Conservation (phyloP, 2,329 filamentous ascomycete species). For the Pyrenochaeta sp. region DNA sequence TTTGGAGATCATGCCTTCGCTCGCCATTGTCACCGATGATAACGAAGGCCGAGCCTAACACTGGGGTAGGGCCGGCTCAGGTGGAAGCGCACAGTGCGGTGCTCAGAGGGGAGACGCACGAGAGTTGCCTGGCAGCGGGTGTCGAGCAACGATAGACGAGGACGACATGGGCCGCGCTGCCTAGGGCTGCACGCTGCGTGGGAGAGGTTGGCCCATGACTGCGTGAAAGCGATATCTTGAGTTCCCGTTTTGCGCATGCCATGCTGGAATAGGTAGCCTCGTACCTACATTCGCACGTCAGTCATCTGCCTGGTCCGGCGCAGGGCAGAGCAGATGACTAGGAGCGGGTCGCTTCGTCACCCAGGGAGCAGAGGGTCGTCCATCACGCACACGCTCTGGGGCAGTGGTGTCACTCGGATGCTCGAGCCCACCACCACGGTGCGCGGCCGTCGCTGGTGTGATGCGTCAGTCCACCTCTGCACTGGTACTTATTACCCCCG, state of each 20-base stretch:
- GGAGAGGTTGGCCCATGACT: constrained; percentile 34
- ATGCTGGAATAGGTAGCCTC: constrained; percentile 30
- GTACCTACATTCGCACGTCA: constrained; percentile 41
- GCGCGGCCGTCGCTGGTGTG: constrained; percentile 22
- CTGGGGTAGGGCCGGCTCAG: constrained; percentile 16
- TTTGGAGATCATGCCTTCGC: constrained; percentile 18
- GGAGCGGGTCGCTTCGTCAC: constrained; percentile 30
- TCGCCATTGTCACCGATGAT: constrained; percentile 24
- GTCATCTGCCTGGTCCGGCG: constrained; percentile 43
- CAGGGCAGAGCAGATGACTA: constrained; percentile 45
- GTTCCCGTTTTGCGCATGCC: constrained; percentile 20
- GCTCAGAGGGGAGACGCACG: no score
- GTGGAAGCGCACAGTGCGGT: constrained; percentile 4
- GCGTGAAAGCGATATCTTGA: constrained; percentile 37
- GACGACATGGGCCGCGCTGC: no score
- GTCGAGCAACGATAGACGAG: constrained; percentile 3
- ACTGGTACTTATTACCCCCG: constrained; percentile 6
- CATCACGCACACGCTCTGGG: no score
- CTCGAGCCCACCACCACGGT: constrained; percentile 6
- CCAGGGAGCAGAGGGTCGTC: no score
- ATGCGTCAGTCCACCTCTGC: constrained; percentile 10
- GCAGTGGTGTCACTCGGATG: constrained; percentile 21
- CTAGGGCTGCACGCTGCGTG: no score
- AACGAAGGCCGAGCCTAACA: constrained; percentile 17
- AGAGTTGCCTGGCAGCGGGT: constrained; percentile 1